Percentiles rank a stretch among this genome's conserved stretches.
Conservation (phyloP, 2,329 filamentous ascomycete species). For the Paecilomyces dactylethromorphus region DNA sequence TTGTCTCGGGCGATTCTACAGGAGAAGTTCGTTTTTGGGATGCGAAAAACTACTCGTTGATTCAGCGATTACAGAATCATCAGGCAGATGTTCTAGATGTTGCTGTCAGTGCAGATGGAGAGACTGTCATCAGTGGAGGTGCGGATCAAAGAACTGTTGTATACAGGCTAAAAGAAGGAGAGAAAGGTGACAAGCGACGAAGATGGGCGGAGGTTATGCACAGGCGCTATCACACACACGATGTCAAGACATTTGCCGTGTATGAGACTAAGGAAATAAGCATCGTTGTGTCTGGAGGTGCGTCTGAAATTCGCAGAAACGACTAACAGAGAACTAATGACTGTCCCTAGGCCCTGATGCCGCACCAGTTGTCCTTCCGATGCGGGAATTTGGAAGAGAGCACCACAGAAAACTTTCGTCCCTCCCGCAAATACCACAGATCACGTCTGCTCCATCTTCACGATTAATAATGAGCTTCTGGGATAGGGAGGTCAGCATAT, state of each 20-base stretch:
- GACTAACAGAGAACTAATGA: constrained; percentile 23
- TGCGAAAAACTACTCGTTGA: constrained; percentile 81
- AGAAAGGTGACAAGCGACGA: constrained; percentile 47
- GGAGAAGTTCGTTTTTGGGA: constrained; percentile 93
- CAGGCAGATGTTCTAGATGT: constrained; percentile 86
- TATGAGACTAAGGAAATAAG: constrained; percentile 81
- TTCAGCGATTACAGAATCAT: constrained; percentile 79
- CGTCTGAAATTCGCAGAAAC: constrained; percentile 18
- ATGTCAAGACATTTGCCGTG: constrained; percentile 88
- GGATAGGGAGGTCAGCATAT: constrained; percentile 80
- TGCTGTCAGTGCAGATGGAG: constrained; percentile 73
- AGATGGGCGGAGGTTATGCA: constrained; percentile 85
- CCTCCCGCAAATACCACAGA: constrained; percentile 69
- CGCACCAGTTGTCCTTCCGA: constrained; percentile 71
- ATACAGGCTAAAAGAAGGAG: constrained; percentile 57
- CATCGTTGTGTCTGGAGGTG: constrained; percentile 85
- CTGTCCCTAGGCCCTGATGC: constrained; percentile 66
- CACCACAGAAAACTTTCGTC: constrained; percentile 76
- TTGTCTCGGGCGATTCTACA: constrained; percentile 90
- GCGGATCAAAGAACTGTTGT: constrained; percentile 84
- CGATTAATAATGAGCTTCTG: constrained; percentile 86
- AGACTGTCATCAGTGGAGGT: constrained; percentile 77
- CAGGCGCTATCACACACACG: constrained; percentile 80
- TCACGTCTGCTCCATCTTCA: constrained; percentile 65
- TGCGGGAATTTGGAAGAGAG: constrained; percentile 70